Percentiles rank a stretch among this genome's conserved stretches.
Conservation (phyloP, 305 asterid species). For the Solanum hybrid region DNA sequence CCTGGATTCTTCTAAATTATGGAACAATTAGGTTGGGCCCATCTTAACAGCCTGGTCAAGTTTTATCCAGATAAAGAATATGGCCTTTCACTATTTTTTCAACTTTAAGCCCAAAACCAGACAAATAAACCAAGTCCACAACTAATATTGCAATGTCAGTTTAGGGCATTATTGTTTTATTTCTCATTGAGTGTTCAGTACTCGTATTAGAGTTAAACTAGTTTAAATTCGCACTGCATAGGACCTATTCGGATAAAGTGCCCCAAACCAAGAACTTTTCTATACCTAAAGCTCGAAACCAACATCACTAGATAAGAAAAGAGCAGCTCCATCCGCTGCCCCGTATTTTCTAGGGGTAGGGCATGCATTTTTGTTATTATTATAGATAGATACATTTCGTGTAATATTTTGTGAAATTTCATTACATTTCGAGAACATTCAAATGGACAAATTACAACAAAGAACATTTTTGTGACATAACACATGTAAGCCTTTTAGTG, state of each 20-base stretch:
- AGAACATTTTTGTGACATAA: background rate
- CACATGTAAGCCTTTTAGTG: background rate
- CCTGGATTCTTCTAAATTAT: background rate
- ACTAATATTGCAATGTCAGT: background rate
- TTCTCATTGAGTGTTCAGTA: background rate
- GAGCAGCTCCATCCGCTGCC: rapidly evolving
- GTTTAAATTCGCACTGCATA: rapidly evolving
- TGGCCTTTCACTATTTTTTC: background rate
- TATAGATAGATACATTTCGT: background rate
- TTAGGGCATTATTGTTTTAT: background rate
- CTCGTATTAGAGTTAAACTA: background rate
- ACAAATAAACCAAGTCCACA: background rate
- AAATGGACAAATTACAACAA: background rate
- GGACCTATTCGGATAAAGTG: background rate
- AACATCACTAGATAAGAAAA: background rate
- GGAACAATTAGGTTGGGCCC: background rate
- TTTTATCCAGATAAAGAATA: background rate
- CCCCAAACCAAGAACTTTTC: rapidly evolving
- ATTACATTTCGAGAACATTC: background rate
- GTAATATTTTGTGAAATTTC: background rate
- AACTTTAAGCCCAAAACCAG: background rate
- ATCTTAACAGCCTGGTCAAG: background rate
- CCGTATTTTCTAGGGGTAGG: background rate
- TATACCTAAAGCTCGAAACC: background rate
- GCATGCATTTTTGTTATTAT: background rate